These are phyloP conservation scores for Hericium coralloides DNA, from an alignment of 768 basidiomycete genomes.

Conservation along the genomic window DNA sequence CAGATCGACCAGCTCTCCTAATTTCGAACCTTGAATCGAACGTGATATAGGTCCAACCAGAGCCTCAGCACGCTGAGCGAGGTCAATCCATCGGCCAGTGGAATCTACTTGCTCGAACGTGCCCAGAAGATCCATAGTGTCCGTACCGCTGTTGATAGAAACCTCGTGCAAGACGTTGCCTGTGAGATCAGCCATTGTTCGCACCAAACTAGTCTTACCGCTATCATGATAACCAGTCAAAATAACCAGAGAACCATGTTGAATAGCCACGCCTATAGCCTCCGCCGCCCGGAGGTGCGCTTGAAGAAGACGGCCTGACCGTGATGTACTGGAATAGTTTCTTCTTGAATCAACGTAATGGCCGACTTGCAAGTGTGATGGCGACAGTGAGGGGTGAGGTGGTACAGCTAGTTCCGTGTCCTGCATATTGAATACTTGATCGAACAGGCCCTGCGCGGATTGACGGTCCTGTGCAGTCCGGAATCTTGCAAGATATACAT, in stretches of 20 bases:
- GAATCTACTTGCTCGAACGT: constrained; percentile 88
- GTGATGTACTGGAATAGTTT: constrained; percentile 24
- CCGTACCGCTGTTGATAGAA: constrained; percentile 76
- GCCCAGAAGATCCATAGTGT: constrained; percentile 90
- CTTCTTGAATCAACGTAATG: constrained; percentile 36
- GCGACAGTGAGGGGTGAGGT: constrained; percentile 36
- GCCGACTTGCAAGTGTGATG: constrained; percentile 56
- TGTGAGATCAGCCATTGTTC: constrained; percentile 56
- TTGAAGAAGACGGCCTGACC: constrained; percentile 46
- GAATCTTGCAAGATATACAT: constrained; percentile 82
- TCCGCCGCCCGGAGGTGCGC: constrained; percentile 59
- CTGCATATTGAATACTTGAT: constrained; percentile 35
- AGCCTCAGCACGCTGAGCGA: constrained; percentile 32
- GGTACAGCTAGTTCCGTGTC: constrained; percentile 16
- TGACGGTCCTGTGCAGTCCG: constrained; percentile 60
- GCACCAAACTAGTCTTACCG: constrained; percentile 76
- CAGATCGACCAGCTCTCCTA: not conserved
- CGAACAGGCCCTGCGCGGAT: constrained; percentile 43
- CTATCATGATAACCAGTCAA: constrained; percentile 62
- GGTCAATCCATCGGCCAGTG: constrained; percentile 26
- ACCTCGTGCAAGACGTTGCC: constrained; percentile 69
- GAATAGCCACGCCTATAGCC: constrained; percentile 62
- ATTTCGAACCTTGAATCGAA: constrained; percentile 16
- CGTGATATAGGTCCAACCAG: constrained; percentile 33
- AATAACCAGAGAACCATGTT: constrained; percentile 83